phyloP scores from a whole-genome alignment of 345 rosid species.

The Hibiscus mutabilis region DNA sequence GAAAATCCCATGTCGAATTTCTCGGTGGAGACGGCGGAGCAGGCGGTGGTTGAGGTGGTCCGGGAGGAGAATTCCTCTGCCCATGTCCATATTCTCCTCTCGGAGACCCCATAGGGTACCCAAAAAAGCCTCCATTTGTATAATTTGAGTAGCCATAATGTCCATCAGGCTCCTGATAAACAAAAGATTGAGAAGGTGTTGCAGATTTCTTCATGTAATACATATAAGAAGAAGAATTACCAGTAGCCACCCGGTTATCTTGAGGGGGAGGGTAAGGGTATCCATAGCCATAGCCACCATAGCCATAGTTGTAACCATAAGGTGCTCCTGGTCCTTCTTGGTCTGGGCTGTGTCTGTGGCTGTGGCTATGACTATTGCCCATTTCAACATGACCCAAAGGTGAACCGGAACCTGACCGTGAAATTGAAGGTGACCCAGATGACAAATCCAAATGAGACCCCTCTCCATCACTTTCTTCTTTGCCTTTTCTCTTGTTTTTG shows the following conservation, averaged over 20 bases:
- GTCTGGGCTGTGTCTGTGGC: constrained; percentile 29
- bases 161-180: constrained; percentile 59
- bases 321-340: constrained; percentile 11
- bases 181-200: constrained; percentile 53
- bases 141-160: constrained; percentile 35
- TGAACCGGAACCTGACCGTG: constrained; percentile 47
- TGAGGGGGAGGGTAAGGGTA: constrained; percentile 29
- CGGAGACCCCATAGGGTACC: constrained; percentile 40
- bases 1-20: constrained; percentile 67
- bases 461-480: constrained; percentile 32
- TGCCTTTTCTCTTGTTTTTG: constrained; percentile 8
- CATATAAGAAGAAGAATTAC: constrained; percentile 26
- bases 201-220: constrained; percentile 75
- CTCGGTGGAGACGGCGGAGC: constrained; percentile 78
- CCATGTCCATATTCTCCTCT: constrained; percentile 13
- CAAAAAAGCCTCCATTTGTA: constrained; percentile 45
- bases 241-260: constrained; percentile 37
- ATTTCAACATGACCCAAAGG: constrained; percentile 19
- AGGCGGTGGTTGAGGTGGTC: constrained; percentile 40
- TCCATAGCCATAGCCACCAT: constrained; percentile 14
- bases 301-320: constrained; percentile 15
- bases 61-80: constrained; percentile 27
- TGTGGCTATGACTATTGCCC: constrained; percentile 32
- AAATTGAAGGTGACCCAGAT: constrained; percentile 53
- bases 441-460: constrained; percentile 63